Percentiles rank a stretch among this genome's conserved stretches.
Conservation (phyloP, 2,329 filamentous ascomycete species). For the Claviceps digitariae region DNA sequence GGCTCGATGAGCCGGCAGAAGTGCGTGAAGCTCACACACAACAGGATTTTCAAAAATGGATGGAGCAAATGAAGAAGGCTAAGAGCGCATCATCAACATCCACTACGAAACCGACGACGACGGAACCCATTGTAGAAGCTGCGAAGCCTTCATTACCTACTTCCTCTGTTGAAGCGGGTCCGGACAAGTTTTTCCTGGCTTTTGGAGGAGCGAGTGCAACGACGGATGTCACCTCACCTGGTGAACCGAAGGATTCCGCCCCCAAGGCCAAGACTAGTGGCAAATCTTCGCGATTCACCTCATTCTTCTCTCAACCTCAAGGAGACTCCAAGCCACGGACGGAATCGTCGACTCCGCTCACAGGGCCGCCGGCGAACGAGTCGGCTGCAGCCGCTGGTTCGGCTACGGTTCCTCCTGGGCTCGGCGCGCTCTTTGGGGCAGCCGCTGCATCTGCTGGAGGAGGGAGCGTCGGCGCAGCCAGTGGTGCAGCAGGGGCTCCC, state of each 20-base stretch:
- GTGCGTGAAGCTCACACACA: constrained; percentile 62
- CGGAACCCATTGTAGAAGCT: constrained; percentile 26
- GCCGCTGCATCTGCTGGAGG: not conserved
- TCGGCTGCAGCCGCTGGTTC: constrained; percentile 2
- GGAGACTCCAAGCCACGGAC: constrained; percentile 38
- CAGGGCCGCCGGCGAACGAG: constrained; percentile 15
- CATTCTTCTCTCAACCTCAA: constrained; percentile 47
- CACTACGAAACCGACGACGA: constrained; percentile 17
- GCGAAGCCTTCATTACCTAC: constrained; percentile 44
- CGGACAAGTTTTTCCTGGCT: constrained; percentile 65
- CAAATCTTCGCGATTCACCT: constrained; percentile 77
- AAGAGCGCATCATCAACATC: constrained; percentile 23
- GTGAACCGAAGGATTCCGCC: constrained; percentile 28
- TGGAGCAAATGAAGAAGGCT: constrained; percentile 73
- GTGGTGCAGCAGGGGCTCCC: constrained; percentile 9
- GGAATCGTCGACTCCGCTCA: constrained; percentile 33
- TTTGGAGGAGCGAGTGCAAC: constrained; percentile 29
- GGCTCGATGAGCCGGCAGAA: constrained; percentile 67
- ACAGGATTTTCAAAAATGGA: constrained; percentile 90
- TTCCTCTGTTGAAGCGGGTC: constrained; percentile 50
- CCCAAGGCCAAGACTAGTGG: constrained; percentile 39
- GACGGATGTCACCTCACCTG: constrained; percentile 37
- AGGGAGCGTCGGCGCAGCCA: not conserved
- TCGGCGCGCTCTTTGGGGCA: constrained; percentile 3
- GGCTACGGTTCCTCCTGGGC: constrained; percentile 2